Base-by-base conservation (phyloP, 2,329 filamentous ascomycete species). In the Cryphonectria naterciae region DNA sequence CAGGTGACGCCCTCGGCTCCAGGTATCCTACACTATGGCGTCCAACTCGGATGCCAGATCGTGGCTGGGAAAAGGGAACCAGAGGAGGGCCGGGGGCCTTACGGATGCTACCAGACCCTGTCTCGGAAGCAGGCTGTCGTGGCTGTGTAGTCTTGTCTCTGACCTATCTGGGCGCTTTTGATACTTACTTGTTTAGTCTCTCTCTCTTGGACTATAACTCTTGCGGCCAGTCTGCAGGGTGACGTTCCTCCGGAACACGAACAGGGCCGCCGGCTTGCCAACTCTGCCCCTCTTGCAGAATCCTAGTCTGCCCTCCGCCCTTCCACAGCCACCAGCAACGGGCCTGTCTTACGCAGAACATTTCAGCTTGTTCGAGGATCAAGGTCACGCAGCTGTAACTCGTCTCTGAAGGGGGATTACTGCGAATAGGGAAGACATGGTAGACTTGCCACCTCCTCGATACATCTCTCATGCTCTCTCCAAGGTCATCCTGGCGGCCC, bases 301-400 rank as follows among this genome's bases (percentile, higher is more conserved):
- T 39, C 19, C 32, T 37, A 39, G 58, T 35, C 11, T 61, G 32
- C 58, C 32, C 28, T 32, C 32, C 56, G 56, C 56, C 54, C 56
- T 56, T 49, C 46, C 58, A 39, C 32, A 61, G 58, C 58, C 58
- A 61, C 58, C 58, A n/a, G 7, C 58, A 32, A 22, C 58, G 15
- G 19, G 58, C 58, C 35, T 8, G 22, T 37, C 35, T 39, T 61
- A 35, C 32, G 22, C 32, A 61, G 7, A 11, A 22, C 35, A 15
- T 39, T 13, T 58, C 58, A 61, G 58, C 58, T 37, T 35, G 58
- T 39, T n/a, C 58, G 58, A 61, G 58, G 58, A 39, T 39, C 58
- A 39, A 6, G 58, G 3, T 13, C 32, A 19, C 58, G 19, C 58
- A 61, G 35, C 58, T n/a, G 35, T 39, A 19, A 15, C 32, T 32